A percentile compares a stretch with the other conserved stretches of the same genome.
These are phyloP conservation scores for Acanthamoeba royreba DNA, from an alignment of 208 protist species.

Conservation along the genomic window DNA sequence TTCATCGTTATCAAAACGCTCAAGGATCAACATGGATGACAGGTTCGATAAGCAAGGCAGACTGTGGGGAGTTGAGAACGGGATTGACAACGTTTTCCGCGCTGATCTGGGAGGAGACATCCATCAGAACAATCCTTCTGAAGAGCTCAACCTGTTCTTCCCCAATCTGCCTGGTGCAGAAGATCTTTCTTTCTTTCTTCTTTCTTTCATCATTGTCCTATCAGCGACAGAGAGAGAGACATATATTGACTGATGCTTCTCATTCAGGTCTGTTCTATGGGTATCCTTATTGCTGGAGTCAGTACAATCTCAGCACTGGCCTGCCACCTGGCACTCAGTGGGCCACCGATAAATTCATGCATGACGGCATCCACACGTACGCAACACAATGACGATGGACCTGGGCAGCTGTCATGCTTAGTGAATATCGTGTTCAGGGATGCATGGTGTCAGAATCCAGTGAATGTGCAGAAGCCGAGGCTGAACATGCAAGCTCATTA, in stretches of 20 bases:
- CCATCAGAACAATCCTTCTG: slow-evolving; percentile 36
- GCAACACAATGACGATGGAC: not conserved
- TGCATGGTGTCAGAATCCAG: not conserved
- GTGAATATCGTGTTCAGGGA: not conserved
- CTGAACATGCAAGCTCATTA: not conserved
- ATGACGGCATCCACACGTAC: not conserved
- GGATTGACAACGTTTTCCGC: slow-evolving; percentile 22
- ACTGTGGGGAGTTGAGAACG: slow-evolving; percentile 43
- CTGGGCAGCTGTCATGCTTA: not conserved
- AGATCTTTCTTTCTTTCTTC: not conserved
- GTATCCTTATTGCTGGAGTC: slow-evolving; percentile 47
- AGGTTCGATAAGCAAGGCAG: not conserved
- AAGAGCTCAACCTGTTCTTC: slow-evolving; percentile 44
- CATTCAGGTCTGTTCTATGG: slow-evolving; percentile 12
- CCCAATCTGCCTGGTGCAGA: not conserved
- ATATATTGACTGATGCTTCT: not conserved
- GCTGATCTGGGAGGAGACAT: slow-evolving; percentile 19
- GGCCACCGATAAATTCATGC: slow-evolving; percentile 18
- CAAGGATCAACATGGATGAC: not conserved
- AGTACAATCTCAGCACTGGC: slow-evolving; percentile 25
- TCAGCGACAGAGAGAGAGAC: no score
- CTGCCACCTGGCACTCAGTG: slow-evolving; percentile 16
- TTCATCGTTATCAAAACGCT: no score
- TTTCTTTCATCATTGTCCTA: no score
- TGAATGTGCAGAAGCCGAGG: not conserved